phyloP scores from a whole-genome alignment of 306 rosid genomes.

The Rosa multiflora region DNA sequence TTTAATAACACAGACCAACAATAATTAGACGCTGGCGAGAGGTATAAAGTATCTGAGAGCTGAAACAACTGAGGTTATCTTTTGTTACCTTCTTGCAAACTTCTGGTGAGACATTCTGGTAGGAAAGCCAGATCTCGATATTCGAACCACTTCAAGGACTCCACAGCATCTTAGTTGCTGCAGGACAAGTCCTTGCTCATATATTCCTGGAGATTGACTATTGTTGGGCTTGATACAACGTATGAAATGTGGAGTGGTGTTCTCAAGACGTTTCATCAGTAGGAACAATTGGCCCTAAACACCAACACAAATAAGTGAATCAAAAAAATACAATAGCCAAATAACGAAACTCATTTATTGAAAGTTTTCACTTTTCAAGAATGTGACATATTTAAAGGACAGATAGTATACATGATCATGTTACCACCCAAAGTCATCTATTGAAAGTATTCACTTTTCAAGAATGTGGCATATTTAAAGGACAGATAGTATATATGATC shows the following conservation, averaged over 20 bases:
- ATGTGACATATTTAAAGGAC: background rate
- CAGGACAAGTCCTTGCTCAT: constrained; percentile 93
- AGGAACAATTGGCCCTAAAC: constrained; percentile 87
- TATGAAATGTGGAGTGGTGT: constrained; percentile 96
- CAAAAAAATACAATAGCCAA: constrained; percentile 20
- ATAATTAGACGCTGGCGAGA: constrained; percentile 10
- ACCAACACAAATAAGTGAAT: constrained; percentile 29
- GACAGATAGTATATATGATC: background rate
- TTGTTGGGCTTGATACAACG: constrained; percentile 99
- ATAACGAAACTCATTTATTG: background rate
- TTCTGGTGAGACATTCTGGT: constrained; percentile 93
- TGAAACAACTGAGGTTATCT: constrained; percentile 11
- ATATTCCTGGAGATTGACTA: constrained; percentile 86
- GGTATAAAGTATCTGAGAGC: background rate
- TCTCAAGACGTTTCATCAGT: constrained; percentile 93
- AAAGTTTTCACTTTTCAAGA: background rate
- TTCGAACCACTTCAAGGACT: constrained; percentile 95
- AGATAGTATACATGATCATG: background rate
- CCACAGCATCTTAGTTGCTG: constrained; percentile 99
- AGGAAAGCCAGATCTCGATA: constrained; percentile 98
- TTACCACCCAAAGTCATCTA: background rate
- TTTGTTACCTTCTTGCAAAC: constrained; percentile 82
- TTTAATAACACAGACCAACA: constrained; percentile 17
- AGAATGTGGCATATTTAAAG: background rate
- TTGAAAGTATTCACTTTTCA: background rate